Percentiles rank a stretch among this genome's conserved stretches.
These are phyloP conservation scores for Avena sativa DNA, from an alignment of 176 grass and related monocot genomes.

Conservation along the genomic window DNA sequence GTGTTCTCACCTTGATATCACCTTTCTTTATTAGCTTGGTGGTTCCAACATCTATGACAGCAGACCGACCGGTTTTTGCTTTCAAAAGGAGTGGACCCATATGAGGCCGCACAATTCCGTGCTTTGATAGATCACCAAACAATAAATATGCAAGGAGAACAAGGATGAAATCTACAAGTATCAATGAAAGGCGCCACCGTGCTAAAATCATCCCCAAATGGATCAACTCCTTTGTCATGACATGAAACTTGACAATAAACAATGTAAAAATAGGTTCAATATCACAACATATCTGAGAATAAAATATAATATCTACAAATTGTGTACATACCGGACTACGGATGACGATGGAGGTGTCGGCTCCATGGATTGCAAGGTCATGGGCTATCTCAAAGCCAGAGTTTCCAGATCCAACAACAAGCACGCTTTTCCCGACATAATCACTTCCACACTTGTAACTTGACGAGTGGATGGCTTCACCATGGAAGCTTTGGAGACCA, in stretches of 20 bases:
- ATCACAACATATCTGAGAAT: background rate
- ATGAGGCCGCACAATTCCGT: conserved; percentile 63
- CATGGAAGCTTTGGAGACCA: conserved; percentile 55
- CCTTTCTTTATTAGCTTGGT: conserved; percentile 49
- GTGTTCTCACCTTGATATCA: conserved; percentile 51
- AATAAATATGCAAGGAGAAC: conserved; percentile 40
- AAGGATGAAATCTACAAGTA: conserved; percentile 56
- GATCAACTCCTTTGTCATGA: conserved; percentile 58
- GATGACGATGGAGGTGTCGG: conserved; percentile 52
- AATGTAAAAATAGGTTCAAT: background rate
- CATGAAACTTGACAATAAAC: conserved; percentile 56
- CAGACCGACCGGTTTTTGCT: conserved; percentile 54
- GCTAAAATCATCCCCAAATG: conserved; percentile 61
- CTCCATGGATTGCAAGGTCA: conserved; percentile 60
- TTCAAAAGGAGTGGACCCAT: conserved; percentile 62
- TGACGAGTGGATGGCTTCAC: conserved; percentile 61
- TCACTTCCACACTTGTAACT: conserved; percentile 41
- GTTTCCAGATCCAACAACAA: conserved; percentile 79
- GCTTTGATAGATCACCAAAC: conserved; percentile 59
- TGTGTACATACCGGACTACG: conserved; percentile 46
- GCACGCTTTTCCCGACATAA: conserved; percentile 42
- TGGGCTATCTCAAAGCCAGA: conserved; percentile 83
- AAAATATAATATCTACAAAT: background rate
- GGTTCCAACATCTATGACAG: conserved; percentile 75
- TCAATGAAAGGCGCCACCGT: conserved; percentile 35